Evolutionary conservation across 2,329 filamentous ascomycete genomes (phyloP), one percentile per base, ranked within the genome.

Genomic region (Penicillium sp.): DNA sequence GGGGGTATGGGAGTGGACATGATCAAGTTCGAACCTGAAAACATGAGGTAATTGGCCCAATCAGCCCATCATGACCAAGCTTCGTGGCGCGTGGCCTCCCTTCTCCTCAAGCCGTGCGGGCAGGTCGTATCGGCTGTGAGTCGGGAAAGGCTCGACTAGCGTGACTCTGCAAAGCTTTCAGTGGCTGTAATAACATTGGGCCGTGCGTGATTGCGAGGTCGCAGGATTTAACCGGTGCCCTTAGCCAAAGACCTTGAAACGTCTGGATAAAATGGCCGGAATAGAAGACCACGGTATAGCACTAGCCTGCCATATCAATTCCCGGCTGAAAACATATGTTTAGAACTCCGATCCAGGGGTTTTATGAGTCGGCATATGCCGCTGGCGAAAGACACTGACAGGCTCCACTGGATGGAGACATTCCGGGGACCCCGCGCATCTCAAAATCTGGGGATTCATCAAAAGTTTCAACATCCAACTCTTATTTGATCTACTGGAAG

Each of bases 11-110:
- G 29, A 31, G 52, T 31, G 42, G 13, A 32, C 4, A 32, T n/a
- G 9, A 53, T 55, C 31, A 18, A 9, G n/a, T 31, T 31, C 34
- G 31, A 38, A 55, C 24, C 16, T 34, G 22, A 22, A 26, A 34
- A 29, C n/a, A 31, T 34, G 24, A 43, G 11, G 32, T 38, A 47
- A 29, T 20, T 24, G 16, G 39, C 32, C 53, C 53, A 51, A 45
- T 56, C 54, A 53, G 49, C 42, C 31, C 29, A 53, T 43, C 11
- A 1, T 14, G 10, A 53, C 42, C 42, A 56, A 56, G 49, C 49
- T 56, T 56, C 49, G 49, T 47, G 53, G 48, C 34, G 42, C 10
- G n/a, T 31, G 48, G 39, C 16, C 40, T 20, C 14, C 42, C 6
- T 18, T 20, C 22, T 42, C 20, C 6, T 35, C 20, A 38, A 16